Conservation (phyloP, 257 asterid genomes). For the Solanum sejunctum region DNA sequence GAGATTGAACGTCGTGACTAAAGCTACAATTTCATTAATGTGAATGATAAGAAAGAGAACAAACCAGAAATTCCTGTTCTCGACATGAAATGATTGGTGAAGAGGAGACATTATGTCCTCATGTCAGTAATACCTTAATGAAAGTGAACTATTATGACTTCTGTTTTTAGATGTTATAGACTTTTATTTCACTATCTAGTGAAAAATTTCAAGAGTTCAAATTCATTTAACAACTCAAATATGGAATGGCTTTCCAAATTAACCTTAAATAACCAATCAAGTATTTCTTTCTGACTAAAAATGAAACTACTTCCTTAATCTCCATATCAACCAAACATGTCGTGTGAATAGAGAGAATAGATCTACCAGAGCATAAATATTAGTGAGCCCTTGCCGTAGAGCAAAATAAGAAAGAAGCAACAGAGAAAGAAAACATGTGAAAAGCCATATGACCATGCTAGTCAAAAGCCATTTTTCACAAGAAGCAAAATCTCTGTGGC, state of each 20-base stretch:
- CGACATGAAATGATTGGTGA: neutral
- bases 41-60: conserved; percentile 8
- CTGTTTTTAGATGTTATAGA: neutral
- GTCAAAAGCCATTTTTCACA: neutral
- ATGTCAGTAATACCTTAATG: neutral
- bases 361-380: neutral
- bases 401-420: neutral
- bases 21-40: conserved; percentile 30
- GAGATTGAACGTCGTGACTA: conserved; percentile 91
- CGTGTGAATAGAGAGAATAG: neutral
- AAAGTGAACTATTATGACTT: neutral
- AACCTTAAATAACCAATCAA: neutral
- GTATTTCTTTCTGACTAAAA: neutral
- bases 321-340: neutral
- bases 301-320: neutral
- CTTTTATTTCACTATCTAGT: neutral
- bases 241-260: neutral
- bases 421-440: neutral
- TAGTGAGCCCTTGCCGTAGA: neutral
- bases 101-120: neutral
- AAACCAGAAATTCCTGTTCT: neutral
- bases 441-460: neutral
- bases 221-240: neutral
- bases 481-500: neutral
- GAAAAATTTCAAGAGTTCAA: neutral